Evolutionary conservation across 129 eudicot genomes (phyloP).

Genomic region (Artemisia argyi): DNA sequence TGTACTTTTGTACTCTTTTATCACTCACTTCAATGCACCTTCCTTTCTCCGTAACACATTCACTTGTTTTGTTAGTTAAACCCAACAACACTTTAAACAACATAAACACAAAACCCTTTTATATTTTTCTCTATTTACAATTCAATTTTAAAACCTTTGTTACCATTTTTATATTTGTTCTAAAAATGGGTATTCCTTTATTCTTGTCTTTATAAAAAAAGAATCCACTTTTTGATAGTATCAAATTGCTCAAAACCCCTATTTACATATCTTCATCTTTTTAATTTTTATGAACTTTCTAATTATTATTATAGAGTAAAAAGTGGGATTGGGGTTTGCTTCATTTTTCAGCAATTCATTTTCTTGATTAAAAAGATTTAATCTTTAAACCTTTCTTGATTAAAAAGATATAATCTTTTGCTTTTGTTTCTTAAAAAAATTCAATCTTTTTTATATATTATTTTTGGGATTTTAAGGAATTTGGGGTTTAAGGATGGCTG

Average conservation of each 20-base stretch:
- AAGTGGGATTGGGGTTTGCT: slow-evolving; percentile 39
- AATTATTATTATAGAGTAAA: slow-evolving; percentile 18
- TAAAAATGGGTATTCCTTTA: too few species aligned
- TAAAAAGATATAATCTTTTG: background rate
- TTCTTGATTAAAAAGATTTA: slow-evolving; percentile 22
- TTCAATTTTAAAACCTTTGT: too few species aligned
- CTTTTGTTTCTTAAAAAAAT: background rate
- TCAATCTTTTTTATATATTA: slow-evolving; percentile 4
- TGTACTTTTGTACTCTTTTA: too few species aligned
- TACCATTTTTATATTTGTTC: too few species aligned
- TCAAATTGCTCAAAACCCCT: too few species aligned
- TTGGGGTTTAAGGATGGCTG: slow-evolving; percentile 58
- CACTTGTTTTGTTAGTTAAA: background rate
- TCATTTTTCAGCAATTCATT: slow-evolving; percentile 33
- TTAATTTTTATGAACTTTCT: slow-evolving; percentile 15
- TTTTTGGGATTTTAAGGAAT: slow-evolving; percentile 21
- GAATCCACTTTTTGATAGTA: slow-evolving; percentile 43
- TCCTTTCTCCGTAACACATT: slow-evolving; percentile 11
- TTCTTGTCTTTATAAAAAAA: too few species aligned
- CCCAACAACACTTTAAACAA: slow-evolving; percentile 21
- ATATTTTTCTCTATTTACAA: slow-evolving; percentile 24
- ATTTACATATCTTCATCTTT: slow-evolving; percentile 7
- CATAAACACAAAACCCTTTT: slow-evolving; percentile 43
- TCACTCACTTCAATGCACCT: slow-evolving; percentile 42
- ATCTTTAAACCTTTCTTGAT: slow-evolving; percentile 17